Conservation (phyloP, 441 rosid species). For the Lepidium campestre region DNA sequence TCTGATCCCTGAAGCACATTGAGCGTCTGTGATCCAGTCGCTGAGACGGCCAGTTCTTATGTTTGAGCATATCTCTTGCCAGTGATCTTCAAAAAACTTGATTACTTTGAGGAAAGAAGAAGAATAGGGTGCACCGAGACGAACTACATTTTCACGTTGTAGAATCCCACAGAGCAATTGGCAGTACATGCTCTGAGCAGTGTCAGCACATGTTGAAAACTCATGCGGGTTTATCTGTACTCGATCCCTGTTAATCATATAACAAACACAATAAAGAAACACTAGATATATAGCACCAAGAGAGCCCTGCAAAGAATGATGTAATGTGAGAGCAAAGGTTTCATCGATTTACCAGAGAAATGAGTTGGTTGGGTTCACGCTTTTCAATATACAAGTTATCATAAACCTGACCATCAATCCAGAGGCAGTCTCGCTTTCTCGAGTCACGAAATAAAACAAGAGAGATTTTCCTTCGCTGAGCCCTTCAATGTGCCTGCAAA, state of each 20-base stretch:
- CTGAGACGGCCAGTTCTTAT: conserved; percentile 52
- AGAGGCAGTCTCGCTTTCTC: conserved; percentile 51
- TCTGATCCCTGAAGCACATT: conserved; percentile 34
- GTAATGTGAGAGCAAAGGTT: not conserved
- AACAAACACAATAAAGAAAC: not conserved
- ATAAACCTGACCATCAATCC: conserved; percentile 53
- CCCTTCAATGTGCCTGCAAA: conserved; percentile 48
- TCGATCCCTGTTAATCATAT: conserved; percentile 28
- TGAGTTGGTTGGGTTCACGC: conserved; percentile 38
- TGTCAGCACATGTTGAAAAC: conserved; percentile 50
- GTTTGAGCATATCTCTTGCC: conserved; percentile 55
- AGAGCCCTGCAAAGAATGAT: not conserved
- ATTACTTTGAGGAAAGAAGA: conserved; percentile 52
- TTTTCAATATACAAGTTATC: conserved; percentile 51
- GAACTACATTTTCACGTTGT: conserved; percentile 48
- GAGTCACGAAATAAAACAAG: conserved; percentile 48
- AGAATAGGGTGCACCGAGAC: conserved; percentile 63
- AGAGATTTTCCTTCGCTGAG: conserved; percentile 59
- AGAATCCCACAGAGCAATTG: conserved; percentile 63
- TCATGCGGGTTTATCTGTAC: conserved; percentile 53
- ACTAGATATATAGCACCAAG: not conserved
- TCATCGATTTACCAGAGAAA: conserved; percentile 27
- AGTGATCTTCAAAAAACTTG: conserved; percentile 55
- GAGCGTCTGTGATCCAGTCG: conserved; percentile 51
- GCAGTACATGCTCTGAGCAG: conserved; percentile 65